A percentile compares a stretch with the other conserved stretches of the same genome.
phyloP scores from a whole-genome alignment of 768 basidiomycete species.

The Kwoniella bestiolae region DNA sequence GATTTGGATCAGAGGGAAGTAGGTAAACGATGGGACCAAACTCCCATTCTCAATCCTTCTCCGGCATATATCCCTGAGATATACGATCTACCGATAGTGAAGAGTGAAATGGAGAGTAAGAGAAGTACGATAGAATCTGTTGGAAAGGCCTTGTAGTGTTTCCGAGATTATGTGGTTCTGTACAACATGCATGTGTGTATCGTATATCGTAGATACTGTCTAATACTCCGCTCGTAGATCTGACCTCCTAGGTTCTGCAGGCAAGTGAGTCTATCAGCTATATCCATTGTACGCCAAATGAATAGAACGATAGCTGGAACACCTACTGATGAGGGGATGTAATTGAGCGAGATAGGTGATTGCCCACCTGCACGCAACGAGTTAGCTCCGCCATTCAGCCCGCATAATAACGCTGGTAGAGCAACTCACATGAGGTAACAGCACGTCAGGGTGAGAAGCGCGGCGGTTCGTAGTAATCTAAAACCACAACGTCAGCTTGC shows the following conservation, averaged over 20 bases:
- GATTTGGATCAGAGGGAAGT: not conserved
- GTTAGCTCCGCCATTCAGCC: not conserved
- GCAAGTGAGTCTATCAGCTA: not conserved
- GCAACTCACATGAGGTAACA: slow-evolving; percentile 77
- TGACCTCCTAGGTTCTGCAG: slow-evolving; percentile 35
- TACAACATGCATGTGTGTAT: slow-evolving; percentile 29
- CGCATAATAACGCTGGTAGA: not conserved
- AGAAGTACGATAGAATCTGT: not conserved
- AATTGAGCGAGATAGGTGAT: slow-evolving; percentile 95
- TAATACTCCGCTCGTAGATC: slow-evolving; percentile 37
- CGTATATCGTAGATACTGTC: not conserved
- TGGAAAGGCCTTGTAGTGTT: not conserved
- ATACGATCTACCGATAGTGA: not conserved
- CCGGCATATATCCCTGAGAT: not conserved
- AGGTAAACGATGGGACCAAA: not conserved
- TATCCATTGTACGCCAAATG: not conserved
- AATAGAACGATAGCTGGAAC: not conserved
- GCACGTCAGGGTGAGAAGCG: slow-evolving; percentile 75
- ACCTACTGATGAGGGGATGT: slow-evolving; percentile 82
- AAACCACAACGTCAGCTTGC: slow-evolving; percentile 19
- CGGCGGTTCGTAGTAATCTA: slow-evolving; percentile 79
- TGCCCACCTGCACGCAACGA: slow-evolving; percentile 66
- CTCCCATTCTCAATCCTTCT: not conserved
- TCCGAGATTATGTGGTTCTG: too few relatives aligned
- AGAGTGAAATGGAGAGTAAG: not conserved